Base-by-base conservation (phyloP, 495 filamentous ascomycete genomes). In the Penicillium robsamsonii region DNA sequence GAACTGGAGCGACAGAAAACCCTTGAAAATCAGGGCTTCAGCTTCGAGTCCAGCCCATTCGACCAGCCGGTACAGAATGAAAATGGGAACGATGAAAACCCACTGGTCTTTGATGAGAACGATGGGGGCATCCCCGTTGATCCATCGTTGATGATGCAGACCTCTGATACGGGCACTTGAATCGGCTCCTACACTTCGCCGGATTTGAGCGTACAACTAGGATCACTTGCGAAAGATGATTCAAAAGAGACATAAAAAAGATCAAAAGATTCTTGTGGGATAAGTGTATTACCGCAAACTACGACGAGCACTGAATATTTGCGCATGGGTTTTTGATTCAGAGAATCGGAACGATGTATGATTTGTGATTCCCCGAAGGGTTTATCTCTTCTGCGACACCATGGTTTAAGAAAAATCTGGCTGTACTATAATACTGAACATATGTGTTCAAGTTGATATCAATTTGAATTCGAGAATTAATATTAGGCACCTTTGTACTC, bases 401-500 rank as follows among this genome's bases (percentile, higher is more conserved):
- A 29, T 49, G 44, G n/a, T 47, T 57, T 44, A 8, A 41, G 10
- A 37, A 37, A 6, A 48, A 55, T 55, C 43, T 55, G n/a, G 43
- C 20, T 50, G 30, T 51, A 48, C 37, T 47, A 11, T 33, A n/a
- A 56, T 57, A 46, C 51, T 54, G 54, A 58, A 40, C 25, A 44
- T 53, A 55, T 46, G 43, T 59, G 33, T 13, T 33, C 24, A 57
- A 17, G 35, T 38, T 38, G 35, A 4, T 9, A 45, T 25, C 12
- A 30, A 31, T 35, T 38, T 17, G 30, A 33, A 33, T 48, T 50
- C 47, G 25, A 46, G 55, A 37, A 63, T 35, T 6, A 31, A 30
- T 10, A 37, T 27, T 69, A 81, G 31, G 76, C 79, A 40, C 79
- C 79, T 63, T 81, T 82, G 57, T 81, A 81, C 46, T 64, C 68